Percentiles rank a stretch among this genome's conserved stretches.
Conservation (phyloP, 2,329 filamentous ascomycete species). For the Monilinia vaccinii-corymbosi region DNA sequence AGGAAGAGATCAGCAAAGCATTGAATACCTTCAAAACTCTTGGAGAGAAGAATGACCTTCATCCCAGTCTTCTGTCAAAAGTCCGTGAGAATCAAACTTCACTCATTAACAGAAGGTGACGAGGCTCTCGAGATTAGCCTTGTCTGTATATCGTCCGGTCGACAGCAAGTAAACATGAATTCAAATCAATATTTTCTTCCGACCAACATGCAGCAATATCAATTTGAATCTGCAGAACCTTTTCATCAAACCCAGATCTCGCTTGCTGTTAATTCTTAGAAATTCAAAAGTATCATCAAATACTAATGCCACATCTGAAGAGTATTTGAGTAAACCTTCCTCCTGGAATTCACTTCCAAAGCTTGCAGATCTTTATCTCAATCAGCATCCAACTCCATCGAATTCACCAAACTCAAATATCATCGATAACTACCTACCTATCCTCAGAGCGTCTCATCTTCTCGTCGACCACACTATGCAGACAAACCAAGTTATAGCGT, state of each 20-base stretch:
- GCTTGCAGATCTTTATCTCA: background rate
- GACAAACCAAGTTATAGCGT: background rate
- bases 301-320: background rate
- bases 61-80: background rate
- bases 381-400: background rate
- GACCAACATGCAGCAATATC: background rate
- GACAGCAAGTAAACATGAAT: background rate
- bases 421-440: background rate
- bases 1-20: background rate
- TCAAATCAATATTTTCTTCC: background rate
- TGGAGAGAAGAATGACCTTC: conserved; percentile 4
- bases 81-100: background rate
- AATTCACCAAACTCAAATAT: background rate
- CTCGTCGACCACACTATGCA: background rate
- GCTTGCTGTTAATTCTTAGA: background rate
- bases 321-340: background rate
- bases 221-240: background rate
- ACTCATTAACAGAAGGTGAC: background rate
- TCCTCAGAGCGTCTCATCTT: background rate
- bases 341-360: background rate
- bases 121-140: background rate
- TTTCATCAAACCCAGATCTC: background rate
- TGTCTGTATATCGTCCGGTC: background rate
- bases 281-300: background rate
- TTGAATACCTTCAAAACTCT: background rate